Evolutionary conservation across 495 filamentous ascomycete species (phyloP).

Genomic region (Achaetomiella virescens): DNA sequence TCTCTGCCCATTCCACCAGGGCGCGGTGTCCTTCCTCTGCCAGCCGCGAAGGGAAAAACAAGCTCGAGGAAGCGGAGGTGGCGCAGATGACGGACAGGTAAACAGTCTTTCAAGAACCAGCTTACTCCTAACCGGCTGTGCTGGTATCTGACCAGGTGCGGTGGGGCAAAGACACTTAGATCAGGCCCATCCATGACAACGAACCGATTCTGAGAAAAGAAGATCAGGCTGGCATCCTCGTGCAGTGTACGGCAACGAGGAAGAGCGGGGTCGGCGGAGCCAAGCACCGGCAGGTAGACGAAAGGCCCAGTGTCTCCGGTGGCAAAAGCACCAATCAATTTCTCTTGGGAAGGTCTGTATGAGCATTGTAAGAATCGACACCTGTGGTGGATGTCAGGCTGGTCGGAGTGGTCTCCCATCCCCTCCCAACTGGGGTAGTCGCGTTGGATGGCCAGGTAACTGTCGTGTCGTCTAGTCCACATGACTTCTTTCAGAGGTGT

Average conservation of each 20-base stretch:
- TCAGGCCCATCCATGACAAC: neutral
- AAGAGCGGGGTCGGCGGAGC: constrained; percentile 3
- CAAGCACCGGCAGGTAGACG: constrained; percentile 8
- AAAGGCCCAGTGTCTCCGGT: neutral
- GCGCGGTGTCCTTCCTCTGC: no score
- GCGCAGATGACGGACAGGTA: neutral
- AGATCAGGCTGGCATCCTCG: constrained; percentile 4
- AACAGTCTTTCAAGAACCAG: neutral
- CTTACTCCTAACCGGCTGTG: neutral
- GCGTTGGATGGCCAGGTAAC: neutral
- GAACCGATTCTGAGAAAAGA: constrained; percentile 8
- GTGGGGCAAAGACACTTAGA: neutral
- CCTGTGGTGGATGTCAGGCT: neutral
- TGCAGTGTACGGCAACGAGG: constrained; percentile 1
- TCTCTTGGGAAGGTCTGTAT: neutral
- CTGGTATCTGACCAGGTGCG: neutral
- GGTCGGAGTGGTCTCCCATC: no score
- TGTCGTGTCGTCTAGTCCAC: neutral
- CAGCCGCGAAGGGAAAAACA: no score
- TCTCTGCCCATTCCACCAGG: no score
- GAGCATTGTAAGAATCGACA: neutral
- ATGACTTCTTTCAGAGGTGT: neutral
- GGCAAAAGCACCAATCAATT: neutral
- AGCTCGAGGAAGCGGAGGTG: constrained; percentile 8
- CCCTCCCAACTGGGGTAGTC: no score